Conservation (phyloP, 352 stramenopile genomes). For the Pythium utonaiense region DNA sequence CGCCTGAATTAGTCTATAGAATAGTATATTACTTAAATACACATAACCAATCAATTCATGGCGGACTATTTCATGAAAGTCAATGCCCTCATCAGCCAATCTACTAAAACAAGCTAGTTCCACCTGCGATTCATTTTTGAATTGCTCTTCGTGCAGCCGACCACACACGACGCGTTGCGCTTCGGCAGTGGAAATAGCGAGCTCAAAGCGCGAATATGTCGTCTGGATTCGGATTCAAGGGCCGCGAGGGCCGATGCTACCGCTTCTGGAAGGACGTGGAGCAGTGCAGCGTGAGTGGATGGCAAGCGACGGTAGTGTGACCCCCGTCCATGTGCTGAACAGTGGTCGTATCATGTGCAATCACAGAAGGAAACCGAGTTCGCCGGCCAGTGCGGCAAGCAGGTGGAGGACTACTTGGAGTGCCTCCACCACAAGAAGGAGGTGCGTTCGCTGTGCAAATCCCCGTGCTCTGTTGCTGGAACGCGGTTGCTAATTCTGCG, state of each 20-base stretch:
- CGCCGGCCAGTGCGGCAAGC: conserved; percentile 74
- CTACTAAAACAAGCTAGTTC: too few species aligned
- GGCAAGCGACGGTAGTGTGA: conserved; percentile 28
- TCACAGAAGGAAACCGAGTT: conserved; percentile 78
- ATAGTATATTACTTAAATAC: too few species aligned
- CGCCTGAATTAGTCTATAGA: too few species aligned
- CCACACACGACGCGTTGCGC: background rate
- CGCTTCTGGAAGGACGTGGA: conserved; percentile 93
- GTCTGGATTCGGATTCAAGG: conserved; percentile 93
- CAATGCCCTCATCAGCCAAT: too few species aligned
- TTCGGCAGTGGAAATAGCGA: background rate
- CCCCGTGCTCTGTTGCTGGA: background rate
- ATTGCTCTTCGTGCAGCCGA: background rate
- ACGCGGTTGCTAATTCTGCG: background rate
- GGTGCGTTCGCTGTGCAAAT: conserved; percentile 30
- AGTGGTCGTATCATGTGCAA: background rate
- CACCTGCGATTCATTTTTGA: conserved; percentile 20
- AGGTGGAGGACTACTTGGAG: conserved; percentile 94
- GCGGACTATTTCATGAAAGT: too few species aligned
- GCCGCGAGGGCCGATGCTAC: conserved; percentile 91
- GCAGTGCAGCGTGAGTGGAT: conserved; percentile 90
- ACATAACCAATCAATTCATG: too few species aligned
- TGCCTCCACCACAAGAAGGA: conserved; percentile 95
- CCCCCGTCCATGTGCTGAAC: background rate
- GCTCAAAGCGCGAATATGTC: conserved; percentile 67